These are phyloP conservation scores for Pichia insulana DNA, from an alignment of 805 yeast species.

Conservation along the genomic window DNA sequence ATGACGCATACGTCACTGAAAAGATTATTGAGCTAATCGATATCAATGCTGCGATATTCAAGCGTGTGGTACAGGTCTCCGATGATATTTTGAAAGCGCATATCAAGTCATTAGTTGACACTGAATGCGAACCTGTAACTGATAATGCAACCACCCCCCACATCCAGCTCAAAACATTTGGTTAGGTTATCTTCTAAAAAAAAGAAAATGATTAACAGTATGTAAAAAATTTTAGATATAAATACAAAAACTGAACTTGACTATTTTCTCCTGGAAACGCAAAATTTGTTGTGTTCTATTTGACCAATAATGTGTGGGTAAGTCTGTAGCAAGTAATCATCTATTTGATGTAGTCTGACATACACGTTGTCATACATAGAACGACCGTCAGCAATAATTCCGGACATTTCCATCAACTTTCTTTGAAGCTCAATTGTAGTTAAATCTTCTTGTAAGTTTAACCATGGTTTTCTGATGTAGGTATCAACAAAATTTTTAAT, in stretches of 20 bases:
- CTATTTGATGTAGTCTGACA: not conserved
- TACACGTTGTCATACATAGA: constrained; percentile 10
- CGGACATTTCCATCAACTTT: constrained; percentile 15
- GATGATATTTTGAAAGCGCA: constrained; percentile 32
- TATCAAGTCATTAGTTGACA: constrained; percentile 37
- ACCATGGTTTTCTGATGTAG: constrained; percentile 10
- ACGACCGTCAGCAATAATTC: constrained; percentile 10
- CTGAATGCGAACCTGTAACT: constrained; percentile 13
- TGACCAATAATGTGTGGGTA: constrained; percentile 7
- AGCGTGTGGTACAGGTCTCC: constrained; percentile 33
- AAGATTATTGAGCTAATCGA: constrained; percentile 40
- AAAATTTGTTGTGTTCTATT: constrained; percentile 7
- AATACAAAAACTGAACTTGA: not conserved
- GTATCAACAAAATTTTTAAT: not conserved
- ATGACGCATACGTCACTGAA: constrained; percentile 34
- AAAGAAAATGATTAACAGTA: too few species aligned
- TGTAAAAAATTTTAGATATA: too few species aligned
- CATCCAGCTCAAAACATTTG: constrained; percentile 47
- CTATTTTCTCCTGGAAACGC: constrained; percentile 10
- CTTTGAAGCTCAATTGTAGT: constrained; percentile 13
- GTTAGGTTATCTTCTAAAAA: constrained; percentile 7
- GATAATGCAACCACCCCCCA: constrained; percentile 22
- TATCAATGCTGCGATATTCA: constrained; percentile 39
- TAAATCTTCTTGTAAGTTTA: constrained; percentile 10
- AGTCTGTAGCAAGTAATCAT: not conserved